phyloP scores from a whole-genome alignment of 306 rosid species.

The Ormosia semicastrata region DNA sequence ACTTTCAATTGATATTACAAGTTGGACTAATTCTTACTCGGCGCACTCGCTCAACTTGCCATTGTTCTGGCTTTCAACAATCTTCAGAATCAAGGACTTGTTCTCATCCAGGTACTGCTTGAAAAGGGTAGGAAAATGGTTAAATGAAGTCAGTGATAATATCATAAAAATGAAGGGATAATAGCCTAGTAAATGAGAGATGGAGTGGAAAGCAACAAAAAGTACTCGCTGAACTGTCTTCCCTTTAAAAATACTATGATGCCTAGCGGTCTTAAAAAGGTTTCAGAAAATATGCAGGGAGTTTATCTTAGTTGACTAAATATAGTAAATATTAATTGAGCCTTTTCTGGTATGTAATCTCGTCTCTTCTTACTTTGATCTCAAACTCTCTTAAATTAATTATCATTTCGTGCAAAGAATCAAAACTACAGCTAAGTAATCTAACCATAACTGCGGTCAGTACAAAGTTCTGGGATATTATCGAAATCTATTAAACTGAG shows the following conservation, averaged over 20 bases:
- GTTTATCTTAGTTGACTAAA: neutral
- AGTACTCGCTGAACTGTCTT: neutral
- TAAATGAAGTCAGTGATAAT: neutral
- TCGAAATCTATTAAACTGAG: neutral
- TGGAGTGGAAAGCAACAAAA: neutral
- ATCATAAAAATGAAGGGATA: neutral
- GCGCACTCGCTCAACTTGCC: slow-evolving; percentile 96
- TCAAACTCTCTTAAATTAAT: neutral
- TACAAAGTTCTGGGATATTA: neutral
- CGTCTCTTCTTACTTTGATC: neutral
- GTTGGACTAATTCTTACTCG: slow-evolving; percentile 63
- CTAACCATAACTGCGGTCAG: neutral
- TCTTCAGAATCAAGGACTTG: slow-evolving; percentile 95
- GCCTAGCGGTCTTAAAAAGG: neutral
- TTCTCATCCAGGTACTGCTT: slow-evolving; percentile 96
- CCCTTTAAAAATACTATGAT: neutral
- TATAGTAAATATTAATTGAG: neutral
- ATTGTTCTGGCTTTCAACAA: slow-evolving; percentile 95
- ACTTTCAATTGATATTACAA: neutral
- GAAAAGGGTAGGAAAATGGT: neutral
- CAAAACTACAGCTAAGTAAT: neutral
- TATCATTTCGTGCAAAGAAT: neutral
- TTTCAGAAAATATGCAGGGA: neutral
- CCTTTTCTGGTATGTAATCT: neutral
- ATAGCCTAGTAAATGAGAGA: neutral